A percentile compares a stretch with the other conserved stretches of the same genome.
These are phyloP conservation scores for Agastache rugosa DNA, from an alignment of 257 asterid species.

Conservation along the genomic window DNA sequence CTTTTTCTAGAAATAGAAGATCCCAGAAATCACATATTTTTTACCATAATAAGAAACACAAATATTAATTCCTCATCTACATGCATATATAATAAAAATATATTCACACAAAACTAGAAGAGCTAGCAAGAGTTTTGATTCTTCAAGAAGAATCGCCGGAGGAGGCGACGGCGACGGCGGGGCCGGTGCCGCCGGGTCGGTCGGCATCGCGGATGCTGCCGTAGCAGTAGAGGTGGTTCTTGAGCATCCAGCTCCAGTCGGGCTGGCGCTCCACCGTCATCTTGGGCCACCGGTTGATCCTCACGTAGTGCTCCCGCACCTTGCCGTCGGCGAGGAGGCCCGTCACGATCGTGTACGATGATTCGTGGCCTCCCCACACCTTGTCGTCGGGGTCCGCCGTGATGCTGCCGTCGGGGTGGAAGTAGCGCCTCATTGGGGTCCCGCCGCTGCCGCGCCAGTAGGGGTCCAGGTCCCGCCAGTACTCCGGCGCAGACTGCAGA, in stretches of 20 bases:
- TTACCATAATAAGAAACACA: too few relatives aligned
- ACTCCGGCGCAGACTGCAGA: conserved; percentile 69
- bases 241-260: conserved; percentile 85
- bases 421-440: conserved; percentile 61
- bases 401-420: conserved; percentile 84
- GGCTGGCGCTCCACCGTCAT: conserved; percentile 58
- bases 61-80: not conserved
- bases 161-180: conserved; percentile 32
- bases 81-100: not conserved
- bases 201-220: conserved; percentile 68
- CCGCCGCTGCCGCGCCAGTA: conserved; percentile 65
- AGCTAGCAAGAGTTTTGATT: not conserved
- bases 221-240: conserved; percentile 58
- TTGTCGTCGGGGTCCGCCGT: conserved; percentile 66
- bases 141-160: not conserved
- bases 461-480: conserved; percentile 83
- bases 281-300: conserved; percentile 80
- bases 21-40: not conserved
- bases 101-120: not conserved
- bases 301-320: conserved; percentile 74
- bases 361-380: conserved; percentile 95
- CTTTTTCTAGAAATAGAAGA: not conserved
- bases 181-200: conserved; percentile 63
- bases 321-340: conserved; percentile 61
- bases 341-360: conserved; percentile 72